phyloP scores from a whole-genome alignment of 169 alveolate genomes.

The Amoebophrya sp. region DNA sequence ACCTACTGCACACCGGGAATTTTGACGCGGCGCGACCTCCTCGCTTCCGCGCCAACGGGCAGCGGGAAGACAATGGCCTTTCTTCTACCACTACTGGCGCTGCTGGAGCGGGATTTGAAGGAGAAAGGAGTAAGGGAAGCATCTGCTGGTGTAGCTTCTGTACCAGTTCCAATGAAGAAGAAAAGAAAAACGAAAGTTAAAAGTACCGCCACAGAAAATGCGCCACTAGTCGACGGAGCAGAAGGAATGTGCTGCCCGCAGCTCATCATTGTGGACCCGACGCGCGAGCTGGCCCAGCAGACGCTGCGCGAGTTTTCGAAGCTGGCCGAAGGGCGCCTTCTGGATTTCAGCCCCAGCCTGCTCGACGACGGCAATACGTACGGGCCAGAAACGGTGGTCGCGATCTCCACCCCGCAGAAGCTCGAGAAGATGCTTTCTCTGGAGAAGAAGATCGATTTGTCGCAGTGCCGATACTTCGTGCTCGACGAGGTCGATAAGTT shows the following conservation, averaged over 20 bases:
- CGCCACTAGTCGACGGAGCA: background rate
- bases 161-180: background rate
- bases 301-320: constrained; percentile 25
- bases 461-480: constrained; percentile 43
- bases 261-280: constrained; percentile 23
- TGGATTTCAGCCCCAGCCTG: background rate
- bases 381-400: constrained; percentile 18
- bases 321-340: background rate
- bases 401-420: constrained; percentile 41
- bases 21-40: constrained; percentile 44
- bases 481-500: constrained; percentile 63
- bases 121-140: constrained; percentile 3
- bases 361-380: background rate
- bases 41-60: constrained; percentile 70
- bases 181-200: background rate
- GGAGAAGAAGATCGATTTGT: constrained; percentile 34
- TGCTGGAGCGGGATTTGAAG: too few relatives aligned
- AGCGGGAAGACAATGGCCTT: constrained; percentile 69
- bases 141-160: background rate
- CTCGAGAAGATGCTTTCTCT: constrained; percentile 44
- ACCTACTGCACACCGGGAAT: background rate
- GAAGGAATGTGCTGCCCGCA: background rate
- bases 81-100: constrained; percentile 52
- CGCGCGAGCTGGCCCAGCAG: constrained; percentile 37
- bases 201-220: background rate